Evolutionary conservation across 192 early-diverging fungal species (phyloP), one percentile per base, ranked within the genome.

Genomic region (Pecoramyces ruminantium): DNA sequence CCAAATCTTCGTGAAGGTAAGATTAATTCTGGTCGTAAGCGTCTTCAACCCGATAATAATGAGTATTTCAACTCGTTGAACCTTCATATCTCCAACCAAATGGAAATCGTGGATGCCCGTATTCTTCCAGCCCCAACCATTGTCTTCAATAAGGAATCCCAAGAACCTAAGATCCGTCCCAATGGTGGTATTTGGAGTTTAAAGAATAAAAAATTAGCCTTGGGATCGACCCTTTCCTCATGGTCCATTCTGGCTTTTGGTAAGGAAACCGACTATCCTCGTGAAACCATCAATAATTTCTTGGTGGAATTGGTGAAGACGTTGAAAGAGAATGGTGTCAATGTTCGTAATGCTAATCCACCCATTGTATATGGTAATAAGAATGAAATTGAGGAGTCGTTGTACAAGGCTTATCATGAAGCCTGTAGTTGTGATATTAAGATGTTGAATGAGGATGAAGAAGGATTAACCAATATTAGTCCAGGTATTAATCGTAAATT

Each of bases 211-310:
- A 51, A 51, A 6, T 51, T 51, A 21, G 42, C 42, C 2, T 51
- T 51, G 6, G 95, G 95, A 34, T 90, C 88, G 2, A 88, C 89
- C 18, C 89, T 97, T 29, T 86, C 87, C 18, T 92, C 92, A 38
- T 96, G 95, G 95, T 87, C 87, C 18, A 93, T 97, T 9, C 87
- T 97, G 13, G 90, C 92, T 18, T 93, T 97, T 82, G 92, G 88
- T 27, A 83, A 87, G 77, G 88, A 88, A 38, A 81, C 85, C 14
- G 85, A 89, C 16, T 83, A 93, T 13, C 86, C 88, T 8, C 78
- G 88, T 38, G 77, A 27, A n/a, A 85, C 84, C n/a, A 88, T 92
- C 18, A 88, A 95, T 83, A 83, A 86, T 30, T 96, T 96, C 83
- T 84, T 98, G 79, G 90, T 89, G 13, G 87, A 89, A 28, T 86